Conservation (phyloP, 2,329 filamentous ascomycete genomes). For the Cercospora zeina region DNA sequence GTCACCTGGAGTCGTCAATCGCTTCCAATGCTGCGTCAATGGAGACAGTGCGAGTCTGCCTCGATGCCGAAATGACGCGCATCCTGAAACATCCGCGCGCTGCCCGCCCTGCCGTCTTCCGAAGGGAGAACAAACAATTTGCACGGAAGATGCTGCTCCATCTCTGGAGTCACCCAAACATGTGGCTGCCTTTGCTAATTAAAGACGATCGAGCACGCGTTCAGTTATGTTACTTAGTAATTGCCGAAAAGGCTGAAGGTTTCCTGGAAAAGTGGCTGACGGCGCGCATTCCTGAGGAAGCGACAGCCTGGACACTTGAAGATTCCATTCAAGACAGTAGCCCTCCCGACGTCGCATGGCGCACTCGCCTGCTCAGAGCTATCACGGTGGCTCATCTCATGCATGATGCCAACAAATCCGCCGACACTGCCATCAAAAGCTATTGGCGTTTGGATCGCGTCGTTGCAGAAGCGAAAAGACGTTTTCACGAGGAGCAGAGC, state of each 20-base stretch:
- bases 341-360: too few species aligned
- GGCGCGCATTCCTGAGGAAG: too few species aligned
- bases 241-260: too few species aligned
- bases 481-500: neutral
- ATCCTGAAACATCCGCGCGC: neutral
- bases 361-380: too few species aligned
- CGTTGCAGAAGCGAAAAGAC: neutral
- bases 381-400: neutral
- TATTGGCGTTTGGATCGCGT: neutral
- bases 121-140: neutral
- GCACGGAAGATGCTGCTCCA: neutral
- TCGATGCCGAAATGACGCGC: neutral
- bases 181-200: neutral
- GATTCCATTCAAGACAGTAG: too few species aligned
- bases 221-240: neutral
- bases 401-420: neutral
- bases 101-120: neutral
- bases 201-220: neutral
- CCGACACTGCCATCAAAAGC: neutral
- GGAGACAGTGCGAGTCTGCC: neutral
- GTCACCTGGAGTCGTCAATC: neutral
- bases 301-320: too few species aligned
- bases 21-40: neutral
- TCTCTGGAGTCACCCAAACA: neutral
- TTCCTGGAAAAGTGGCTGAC: too few species aligned